Base-by-base conservation (phyloP, 2,329 filamentous ascomycete genomes). In the Aspergillus arachidicola region DNA sequence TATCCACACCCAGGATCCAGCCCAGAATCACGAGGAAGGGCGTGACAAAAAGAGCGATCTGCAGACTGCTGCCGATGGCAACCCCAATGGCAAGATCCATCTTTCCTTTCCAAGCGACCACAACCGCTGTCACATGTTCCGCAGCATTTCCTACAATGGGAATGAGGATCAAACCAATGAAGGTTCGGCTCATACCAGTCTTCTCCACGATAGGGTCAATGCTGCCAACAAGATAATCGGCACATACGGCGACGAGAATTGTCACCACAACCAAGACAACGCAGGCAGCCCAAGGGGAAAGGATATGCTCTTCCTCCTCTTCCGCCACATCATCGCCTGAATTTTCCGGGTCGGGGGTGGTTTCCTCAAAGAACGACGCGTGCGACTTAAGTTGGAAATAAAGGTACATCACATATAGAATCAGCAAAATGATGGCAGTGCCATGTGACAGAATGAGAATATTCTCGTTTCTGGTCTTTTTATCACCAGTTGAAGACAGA, bases 91-190 rank as follows among this genome's bases (percentile, higher is more conserved):
- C 88, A 45, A 82, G 75, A 66, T 85, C 83, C 83, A 85, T 85
- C 75, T 85, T 94, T 79, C 94, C 86, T 76, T 92, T 90, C 66
- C 89, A 83, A 0, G 91, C 91, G 30, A 94, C 91, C 34, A 93
- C 89, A 21, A 93, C 89, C 21, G 91, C 91, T 1, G 91, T 94
- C 45, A 93, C 91, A 72, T 94, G 91, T 76, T 94, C 91, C 3
- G 91, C 91, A 2, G 91, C 91, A 71, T 93, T 93, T 50, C 91
- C 91, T 36, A 93, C 91, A 68, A 93, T 93, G 3, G 91, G 91
- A 56, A 93, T 90, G 23, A 93, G 80, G 57, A 93, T 91, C 56
- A 93, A 81, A 81, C 91, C 91, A 69, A 94, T 92, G 69, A 94
- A 94, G 1, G 89, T 92, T 78, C 91, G 91, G 81, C 89, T 92